Conservation (phyloP, 768 basidiomycete genomes). For the Agaricus subrufescens region DNA sequence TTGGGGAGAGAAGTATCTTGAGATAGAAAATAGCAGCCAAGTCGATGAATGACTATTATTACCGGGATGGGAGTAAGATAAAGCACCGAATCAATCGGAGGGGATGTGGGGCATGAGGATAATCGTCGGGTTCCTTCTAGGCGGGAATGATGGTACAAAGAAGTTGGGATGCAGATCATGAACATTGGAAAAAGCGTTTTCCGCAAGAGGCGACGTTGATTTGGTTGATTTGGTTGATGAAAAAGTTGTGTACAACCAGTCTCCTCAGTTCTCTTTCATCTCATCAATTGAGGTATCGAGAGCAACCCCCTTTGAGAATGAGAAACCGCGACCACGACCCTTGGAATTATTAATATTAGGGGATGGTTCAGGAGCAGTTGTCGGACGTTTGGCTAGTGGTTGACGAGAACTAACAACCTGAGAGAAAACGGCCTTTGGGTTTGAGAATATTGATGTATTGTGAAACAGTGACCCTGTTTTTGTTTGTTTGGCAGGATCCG, state of each 20-base stretch:
- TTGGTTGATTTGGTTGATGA: too few relatives aligned
- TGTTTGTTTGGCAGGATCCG: conserved; percentile 12
- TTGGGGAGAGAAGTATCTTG: too few relatives aligned
- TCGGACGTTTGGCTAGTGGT: neutral
- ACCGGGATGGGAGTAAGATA: neutral
- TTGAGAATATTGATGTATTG: conserved; percentile 1
- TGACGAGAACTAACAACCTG: conserved; percentile 6
- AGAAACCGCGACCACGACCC: conserved; percentile 26
- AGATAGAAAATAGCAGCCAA: too few relatives aligned
- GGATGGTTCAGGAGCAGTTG: neutral
- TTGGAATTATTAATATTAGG: conserved; percentile 12
- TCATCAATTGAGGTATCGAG: conserved; percentile 29
- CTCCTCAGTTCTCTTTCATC: conserved; percentile 33
- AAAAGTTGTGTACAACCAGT: too few relatives aligned
- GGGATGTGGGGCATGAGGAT: neutral
- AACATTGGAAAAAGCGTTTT: too few relatives aligned
- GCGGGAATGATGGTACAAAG: neutral
- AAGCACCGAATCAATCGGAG: neutral
- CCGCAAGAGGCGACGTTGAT: too few relatives aligned
- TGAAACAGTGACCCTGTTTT: conserved; percentile 8
- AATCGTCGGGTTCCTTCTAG: neutral
- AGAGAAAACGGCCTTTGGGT: conserved; percentile 5
- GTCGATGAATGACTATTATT: too few relatives aligned
- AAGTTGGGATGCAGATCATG: too few relatives aligned
- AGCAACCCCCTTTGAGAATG: conserved; percentile 23